phyloP scores from a whole-genome alignment of 2,329 filamentous ascomycete genomes.

The Leptosphaerulina australis region DNA sequence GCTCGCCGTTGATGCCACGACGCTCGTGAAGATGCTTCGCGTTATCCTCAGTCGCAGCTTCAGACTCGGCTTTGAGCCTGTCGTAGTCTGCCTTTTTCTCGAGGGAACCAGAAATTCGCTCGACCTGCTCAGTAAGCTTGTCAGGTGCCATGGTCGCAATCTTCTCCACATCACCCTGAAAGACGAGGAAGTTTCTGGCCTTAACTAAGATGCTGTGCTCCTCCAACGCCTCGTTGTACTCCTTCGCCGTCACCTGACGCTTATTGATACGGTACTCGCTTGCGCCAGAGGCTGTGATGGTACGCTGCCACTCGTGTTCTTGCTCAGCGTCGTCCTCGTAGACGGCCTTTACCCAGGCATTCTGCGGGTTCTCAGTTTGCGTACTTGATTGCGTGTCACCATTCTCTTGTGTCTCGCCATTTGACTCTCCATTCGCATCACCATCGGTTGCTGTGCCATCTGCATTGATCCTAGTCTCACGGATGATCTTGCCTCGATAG shows the following conservation, averaged over 20 bases:
- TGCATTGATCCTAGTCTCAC: conserved; percentile 89
- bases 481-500: conserved; percentile 91
- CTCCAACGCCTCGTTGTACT: conserved; percentile 93
- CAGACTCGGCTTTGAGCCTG: conserved; percentile 80
- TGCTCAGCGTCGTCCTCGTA: conserved; percentile 97
- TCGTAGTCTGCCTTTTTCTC: conserved; percentile 97
- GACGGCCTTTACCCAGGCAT: conserved; percentile 98
- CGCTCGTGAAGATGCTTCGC: conserved; percentile 86
- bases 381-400: conserved; percentile 64
- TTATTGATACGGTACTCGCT: conserved; percentile 99
- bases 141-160: conserved; percentile 95
- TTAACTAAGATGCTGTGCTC: conserved; percentile 97
- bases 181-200: conserved; percentile 95
- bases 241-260: conserved; percentile 80
- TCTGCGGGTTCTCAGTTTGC: conserved; percentile 80
- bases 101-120: conserved; percentile 95
- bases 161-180: conserved; percentile 96
- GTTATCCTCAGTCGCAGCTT: conserved; percentile 86
- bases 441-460: conserved; percentile 74
- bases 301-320: conserved; percentile 93
- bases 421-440: conserved; percentile 49
- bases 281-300: conserved; percentile 83
- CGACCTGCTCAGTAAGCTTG: conserved; percentile 89
- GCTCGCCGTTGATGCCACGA: conserved; percentile 94
- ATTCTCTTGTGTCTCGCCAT: conserved; percentile 55